A percentile compares a stretch with the other conserved stretches of the same genome.
phyloP scores from a whole-genome alignment of 148 eudicot species.

The Amaranthus cruentus region DNA sequence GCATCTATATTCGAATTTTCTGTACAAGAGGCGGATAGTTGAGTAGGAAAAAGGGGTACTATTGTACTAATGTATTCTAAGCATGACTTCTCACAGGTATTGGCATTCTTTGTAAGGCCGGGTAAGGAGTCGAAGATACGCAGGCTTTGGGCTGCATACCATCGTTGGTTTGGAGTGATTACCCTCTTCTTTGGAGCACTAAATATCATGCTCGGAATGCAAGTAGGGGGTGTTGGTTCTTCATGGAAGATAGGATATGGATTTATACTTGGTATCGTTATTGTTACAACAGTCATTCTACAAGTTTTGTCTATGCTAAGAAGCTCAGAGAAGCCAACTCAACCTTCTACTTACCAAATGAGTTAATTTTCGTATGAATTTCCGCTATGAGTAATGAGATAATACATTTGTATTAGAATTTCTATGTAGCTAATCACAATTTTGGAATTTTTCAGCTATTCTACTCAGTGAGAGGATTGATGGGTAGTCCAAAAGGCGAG shows the following conservation, averaged over 20 bases:
- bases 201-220: constrained; percentile 72
- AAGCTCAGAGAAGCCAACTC: constrained; percentile 33
- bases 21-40: too few relatives aligned
- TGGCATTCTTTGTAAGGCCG: constrained; percentile 81
- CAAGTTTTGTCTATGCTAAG: constrained; percentile 57
- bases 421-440: constrained; percentile 18
- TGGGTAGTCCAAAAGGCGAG: background rate
- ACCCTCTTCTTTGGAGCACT: constrained; percentile 77
- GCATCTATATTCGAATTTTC: background rate
- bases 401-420: background rate
- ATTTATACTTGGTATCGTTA: constrained; percentile 47
- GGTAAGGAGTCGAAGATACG: constrained; percentile 67
- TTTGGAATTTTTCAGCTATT: background rate
- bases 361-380: constrained; percentile 19
- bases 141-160: constrained; percentile 73
- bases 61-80: background rate
- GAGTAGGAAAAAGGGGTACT: background rate
- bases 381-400: background rate
- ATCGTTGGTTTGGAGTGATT: constrained; percentile 64
- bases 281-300: constrained; percentile 45
- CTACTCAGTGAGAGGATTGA: constrained; percentile 3
- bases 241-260: constrained; percentile 88
- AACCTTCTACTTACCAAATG: constrained; percentile 54
- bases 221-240: constrained; percentile 55
- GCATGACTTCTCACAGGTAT: constrained; percentile 37